phyloP scores from a whole-genome alignment of 139 green algal species.

The Trebouxia sp. region DNA sequence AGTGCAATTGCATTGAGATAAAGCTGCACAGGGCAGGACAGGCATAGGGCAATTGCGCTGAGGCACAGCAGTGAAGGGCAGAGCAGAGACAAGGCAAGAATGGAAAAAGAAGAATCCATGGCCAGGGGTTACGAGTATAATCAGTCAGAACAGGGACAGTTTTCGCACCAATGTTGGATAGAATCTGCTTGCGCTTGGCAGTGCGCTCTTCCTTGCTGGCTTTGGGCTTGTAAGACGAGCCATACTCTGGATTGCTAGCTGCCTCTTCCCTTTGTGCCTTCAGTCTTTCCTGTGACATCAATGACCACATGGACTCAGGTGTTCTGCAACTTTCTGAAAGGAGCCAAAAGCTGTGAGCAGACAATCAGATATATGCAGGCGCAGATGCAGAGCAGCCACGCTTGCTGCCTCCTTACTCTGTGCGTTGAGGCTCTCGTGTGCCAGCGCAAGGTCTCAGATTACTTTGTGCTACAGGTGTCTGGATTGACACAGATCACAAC shows the following conservation, averaged over 20 bases:
- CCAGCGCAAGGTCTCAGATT: too few relatives aligned
- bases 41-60: background rate
- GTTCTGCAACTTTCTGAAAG: background rate
- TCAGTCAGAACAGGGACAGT: background rate
- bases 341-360: too few relatives aligned
- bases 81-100: background rate
- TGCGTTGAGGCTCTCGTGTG: too few relatives aligned
- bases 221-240: conserved; percentile 81
- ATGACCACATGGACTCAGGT: background rate
- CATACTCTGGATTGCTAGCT: conserved; percentile 55
- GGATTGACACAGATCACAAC: too few relatives aligned
- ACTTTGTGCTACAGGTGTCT: too few relatives aligned
- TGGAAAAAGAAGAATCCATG: too few relatives aligned
- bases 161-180: conserved; percentile 75
- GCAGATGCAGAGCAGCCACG: background rate
- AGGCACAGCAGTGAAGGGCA: background rate
- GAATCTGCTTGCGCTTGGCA: conserved; percentile 81
- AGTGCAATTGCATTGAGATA: too few relatives aligned
- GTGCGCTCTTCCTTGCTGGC: conserved; percentile 73
- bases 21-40: background rate
- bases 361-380: background rate
- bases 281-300: conserved; percentile 49
- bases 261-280: conserved; percentile 48
- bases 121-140: too few relatives aligned
- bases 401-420: background rate